Percentiles rank a stretch among this genome's conserved stretches.
Conservation (phyloP, 129 eudicot species). For the Lonicera japonica region DNA sequence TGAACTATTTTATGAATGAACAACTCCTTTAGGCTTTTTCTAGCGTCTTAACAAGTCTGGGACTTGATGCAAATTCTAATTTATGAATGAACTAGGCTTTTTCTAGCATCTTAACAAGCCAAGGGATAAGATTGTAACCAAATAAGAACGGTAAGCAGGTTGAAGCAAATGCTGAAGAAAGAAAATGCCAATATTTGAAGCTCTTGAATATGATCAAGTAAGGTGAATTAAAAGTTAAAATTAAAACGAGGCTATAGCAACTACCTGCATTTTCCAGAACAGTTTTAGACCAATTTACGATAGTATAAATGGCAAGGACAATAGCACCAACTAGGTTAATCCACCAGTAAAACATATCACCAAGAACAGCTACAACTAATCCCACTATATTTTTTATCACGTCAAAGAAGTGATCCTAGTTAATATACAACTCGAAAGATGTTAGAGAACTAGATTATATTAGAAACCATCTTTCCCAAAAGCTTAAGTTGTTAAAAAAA, state of each 20-base stretch:
- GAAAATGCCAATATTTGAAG: not conserved
- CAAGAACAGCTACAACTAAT: slow-evolving; percentile 82
- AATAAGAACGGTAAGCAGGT: not conserved
- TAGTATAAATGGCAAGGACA: slow-evolving; percentile 74
- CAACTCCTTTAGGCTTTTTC: too few relatives aligned
- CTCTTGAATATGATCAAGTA: not conserved
- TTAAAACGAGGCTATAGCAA: not conserved
- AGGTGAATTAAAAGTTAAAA: not conserved
- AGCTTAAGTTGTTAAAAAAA: too few relatives aligned
- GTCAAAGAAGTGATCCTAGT: slow-evolving; percentile 90
- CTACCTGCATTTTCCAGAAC: slow-evolving; percentile 92
- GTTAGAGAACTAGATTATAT: not conserved
- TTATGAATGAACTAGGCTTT: too few relatives aligned
- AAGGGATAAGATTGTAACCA: not conserved
- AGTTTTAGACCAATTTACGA: slow-evolving; percentile 81
- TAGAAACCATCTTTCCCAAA: too few relatives aligned
- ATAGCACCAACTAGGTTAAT: slow-evolving; percentile 84
- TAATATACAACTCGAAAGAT: not conserved
- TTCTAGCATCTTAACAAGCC: too few relatives aligned
- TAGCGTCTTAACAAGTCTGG: too few relatives aligned
- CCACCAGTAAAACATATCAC: slow-evolving; percentile 88
- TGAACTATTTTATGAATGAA: too few relatives aligned
- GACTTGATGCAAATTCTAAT: too few relatives aligned
- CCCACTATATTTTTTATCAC: slow-evolving; percentile 88
- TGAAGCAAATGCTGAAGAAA: not conserved